Conservation (phyloP, 1,284 basidiomycete species). For the Austroboletus novae-zelandiae region DNA sequence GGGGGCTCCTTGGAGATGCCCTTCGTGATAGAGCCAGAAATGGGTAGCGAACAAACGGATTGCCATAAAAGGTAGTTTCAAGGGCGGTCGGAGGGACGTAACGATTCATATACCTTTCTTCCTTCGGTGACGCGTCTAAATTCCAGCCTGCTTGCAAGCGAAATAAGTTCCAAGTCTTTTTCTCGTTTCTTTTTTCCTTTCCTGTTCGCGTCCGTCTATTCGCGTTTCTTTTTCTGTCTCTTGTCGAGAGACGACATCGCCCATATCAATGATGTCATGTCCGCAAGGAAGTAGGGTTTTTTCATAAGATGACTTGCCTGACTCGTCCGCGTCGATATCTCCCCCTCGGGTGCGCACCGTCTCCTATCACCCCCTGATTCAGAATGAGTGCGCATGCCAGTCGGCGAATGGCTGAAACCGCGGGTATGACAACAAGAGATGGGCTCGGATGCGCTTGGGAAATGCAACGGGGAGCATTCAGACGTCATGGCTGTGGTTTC, state of each 20-base stretch:
- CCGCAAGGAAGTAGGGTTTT: constrained; percentile 14
- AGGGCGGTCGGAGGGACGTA: constrained; percentile 41
- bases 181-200: constrained; percentile 12
- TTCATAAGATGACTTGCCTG: constrained; percentile 13
- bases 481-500: not conserved
- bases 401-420: constrained; percentile 20
- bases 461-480: not conserved
- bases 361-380: constrained; percentile 6
- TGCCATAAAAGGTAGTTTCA: constrained; percentile 55
- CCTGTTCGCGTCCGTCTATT: not conserved
- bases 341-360: constrained; percentile 9
- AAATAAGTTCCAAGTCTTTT: constrained; percentile 18
- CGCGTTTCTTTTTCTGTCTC: not conserved
- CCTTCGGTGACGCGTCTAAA: constrained; percentile 32
- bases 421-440: constrained; percentile 21
- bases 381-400: not conserved
- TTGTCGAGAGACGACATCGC: not conserved
- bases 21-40: constrained; percentile 34
- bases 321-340: constrained; percentile 11
- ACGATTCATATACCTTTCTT: constrained; percentile 26
- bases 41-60: constrained; percentile 48
- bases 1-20: constrained; percentile 13
- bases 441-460: constrained; percentile 14
- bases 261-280: constrained; percentile 11
- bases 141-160: constrained; percentile 26